Evolutionary conservation across 2,329 filamentous ascomycete species (phyloP).

Genomic region (Venturia aucupariae): DNA sequence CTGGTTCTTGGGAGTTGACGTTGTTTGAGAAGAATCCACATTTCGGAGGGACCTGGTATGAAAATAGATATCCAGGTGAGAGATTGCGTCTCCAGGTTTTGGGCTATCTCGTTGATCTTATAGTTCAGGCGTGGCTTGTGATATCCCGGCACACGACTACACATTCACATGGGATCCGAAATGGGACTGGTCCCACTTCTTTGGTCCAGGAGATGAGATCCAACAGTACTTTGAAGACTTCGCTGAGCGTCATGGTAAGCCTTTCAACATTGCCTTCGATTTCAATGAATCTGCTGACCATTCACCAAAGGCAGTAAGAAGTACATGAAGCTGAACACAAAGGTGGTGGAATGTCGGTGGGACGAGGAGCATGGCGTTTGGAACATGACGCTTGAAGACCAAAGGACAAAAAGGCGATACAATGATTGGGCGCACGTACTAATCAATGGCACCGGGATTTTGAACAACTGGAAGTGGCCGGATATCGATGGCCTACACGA

Average conservation of each 20-base stretch:
- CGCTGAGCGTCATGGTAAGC: conserved; percentile 21
- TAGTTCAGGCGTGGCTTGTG: conserved; percentile 27
- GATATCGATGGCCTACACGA: conserved; percentile 36
- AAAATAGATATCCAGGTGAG: conserved; percentile 28
- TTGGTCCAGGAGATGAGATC: conserved; percentile 47
- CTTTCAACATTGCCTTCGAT: background rate
- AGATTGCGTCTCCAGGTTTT: conserved; percentile 17
- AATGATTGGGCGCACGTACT: conserved; percentile 23
- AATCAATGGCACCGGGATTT: conserved; percentile 25
- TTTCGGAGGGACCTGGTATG: conserved; percentile 16
- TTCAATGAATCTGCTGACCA: background rate
- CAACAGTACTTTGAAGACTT: conserved; percentile 40
- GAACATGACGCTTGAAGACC: conserved; percentile 21
- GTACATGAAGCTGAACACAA: conserved; percentile 36
- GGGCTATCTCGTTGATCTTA: conserved; percentile 16
- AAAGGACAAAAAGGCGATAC: conserved; percentile 23
- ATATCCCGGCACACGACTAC: conserved; percentile 44
- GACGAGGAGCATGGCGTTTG: conserved; percentile 34
- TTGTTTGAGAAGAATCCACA: conserved; percentile 16
- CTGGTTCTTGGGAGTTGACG: conserved; percentile 14
- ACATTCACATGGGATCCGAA: conserved; percentile 54
- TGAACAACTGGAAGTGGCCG: conserved; percentile 38
- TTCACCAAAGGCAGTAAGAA: conserved; percentile 25
- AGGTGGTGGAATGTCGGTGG: conserved; percentile 37
- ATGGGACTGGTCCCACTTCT: conserved; percentile 50